Base-by-base conservation (phyloP, 257 asterid species). In the Solanum pimpinellifolium region DNA sequence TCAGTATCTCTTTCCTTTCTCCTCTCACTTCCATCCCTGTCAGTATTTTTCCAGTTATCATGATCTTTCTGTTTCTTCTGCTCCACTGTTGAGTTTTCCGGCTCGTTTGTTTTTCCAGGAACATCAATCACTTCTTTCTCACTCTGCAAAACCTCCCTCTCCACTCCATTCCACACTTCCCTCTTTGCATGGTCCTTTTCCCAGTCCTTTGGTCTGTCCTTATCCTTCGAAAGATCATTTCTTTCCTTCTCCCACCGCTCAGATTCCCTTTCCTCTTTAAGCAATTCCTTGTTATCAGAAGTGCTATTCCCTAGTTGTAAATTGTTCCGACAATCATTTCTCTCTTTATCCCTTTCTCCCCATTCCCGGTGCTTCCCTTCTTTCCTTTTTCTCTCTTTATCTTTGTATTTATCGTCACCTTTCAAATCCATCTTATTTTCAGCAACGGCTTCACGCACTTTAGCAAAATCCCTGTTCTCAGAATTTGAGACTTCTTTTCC, bases 301-400 rank as follows among this genome's bases (percentile, higher is more conserved):
- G 88, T 88, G 91, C 89, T 91, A 89, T 87, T 91, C 85, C 89
- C 93, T 72, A 90, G 88, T 86, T 92, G 99, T 89, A 91, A 91
- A 68, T 86, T 89, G 91, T 81, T 91, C 90, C 95, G 91, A 46
- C 96, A 94, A 82, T 95, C 98, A 90, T 76, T 92, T 92, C 95
- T 93, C 70, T 95, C 99, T 93, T 93, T 96, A 86, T 96, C 99
- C 91, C 93, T 92, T 86, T 96, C 99, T 69, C 95, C 98, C 98
- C 96, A 94, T 68, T 97, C 99, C 90, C 98, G 92, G 69, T 92
- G 98, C 90, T 94, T 97, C 88, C 91, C 93, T 88, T 97, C 99
- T 93, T 95, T 97, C 93, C 96, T 92, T 91, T 94, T 95, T 88
- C 96, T 92, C 82, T 97, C 99, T 92, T 91, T 97, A 39, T 95